A percentile compares a stretch with the other conserved stretches of the same genome.
These are phyloP conservation scores for Laetiporus sulphureus DNA, from an alignment of 1,284 basidiomycete genomes.

Conservation along the genomic window DNA sequence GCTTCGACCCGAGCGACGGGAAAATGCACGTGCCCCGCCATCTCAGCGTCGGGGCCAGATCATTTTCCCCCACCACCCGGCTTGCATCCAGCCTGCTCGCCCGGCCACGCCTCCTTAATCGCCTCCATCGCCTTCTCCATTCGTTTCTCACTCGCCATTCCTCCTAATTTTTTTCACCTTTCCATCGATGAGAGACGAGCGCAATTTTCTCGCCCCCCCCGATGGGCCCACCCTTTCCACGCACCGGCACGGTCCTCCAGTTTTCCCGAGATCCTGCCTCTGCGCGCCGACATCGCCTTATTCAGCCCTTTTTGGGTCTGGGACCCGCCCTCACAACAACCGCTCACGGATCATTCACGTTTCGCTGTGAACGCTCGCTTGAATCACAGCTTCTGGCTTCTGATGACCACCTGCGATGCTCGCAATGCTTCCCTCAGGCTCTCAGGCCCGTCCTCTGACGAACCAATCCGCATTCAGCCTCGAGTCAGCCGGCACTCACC, in stretches of 20 bases:
- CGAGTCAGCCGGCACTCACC: too few species aligned
- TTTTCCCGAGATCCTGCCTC: slow-evolving; percentile 1
- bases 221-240: background rate
- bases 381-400: too few species aligned
- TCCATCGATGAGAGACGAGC: background rate
- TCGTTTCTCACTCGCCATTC: background rate
- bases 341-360: too few species aligned
- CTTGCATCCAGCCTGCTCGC: slow-evolving; percentile 3
- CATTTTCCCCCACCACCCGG: slow-evolving; percentile 2
- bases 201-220: background rate
- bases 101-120: background rate
- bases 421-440: too few species aligned
- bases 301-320: too few species aligned
- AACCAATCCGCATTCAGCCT: too few species aligned
- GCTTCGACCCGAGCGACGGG: too few species aligned
- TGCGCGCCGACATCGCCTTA: too few species aligned
- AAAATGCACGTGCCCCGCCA: slow-evolving; percentile 4
- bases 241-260: slow-evolving; percentile 1
- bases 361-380: too few species aligned
- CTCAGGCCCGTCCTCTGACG: too few species aligned
- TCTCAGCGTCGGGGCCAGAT: background rate
- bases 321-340: too few species aligned
- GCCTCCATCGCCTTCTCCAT: background rate
- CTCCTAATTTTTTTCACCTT: background rate
- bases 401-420: too few species aligned